These are phyloP conservation scores for Spergularia bocconei DNA, from an alignment of 148 eudicot genomes.

Conservation along the genomic window DNA sequence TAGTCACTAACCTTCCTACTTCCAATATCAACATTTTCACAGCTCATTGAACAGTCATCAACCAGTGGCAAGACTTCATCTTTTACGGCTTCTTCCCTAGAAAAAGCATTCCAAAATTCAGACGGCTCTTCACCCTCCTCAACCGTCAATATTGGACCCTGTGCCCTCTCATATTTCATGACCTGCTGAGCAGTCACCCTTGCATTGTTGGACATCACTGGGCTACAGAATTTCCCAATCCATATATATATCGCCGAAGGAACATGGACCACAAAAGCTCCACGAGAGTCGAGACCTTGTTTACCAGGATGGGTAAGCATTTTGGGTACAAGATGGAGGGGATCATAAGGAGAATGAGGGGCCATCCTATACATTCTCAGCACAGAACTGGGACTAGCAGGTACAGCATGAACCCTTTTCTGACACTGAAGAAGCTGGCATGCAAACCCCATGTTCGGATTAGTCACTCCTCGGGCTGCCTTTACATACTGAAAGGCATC, in stretches of 20 bases:
- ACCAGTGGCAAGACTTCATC: slow-evolving; percentile 19
- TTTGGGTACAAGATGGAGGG: slow-evolving; percentile 96
- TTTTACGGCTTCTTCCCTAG: slow-evolving; percentile 24
- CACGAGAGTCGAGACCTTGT: slow-evolving; percentile 78
- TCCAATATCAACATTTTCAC: slow-evolving; percentile 22
- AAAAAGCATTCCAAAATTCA: slow-evolving; percentile 68
- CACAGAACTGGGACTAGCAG: slow-evolving; percentile 77
- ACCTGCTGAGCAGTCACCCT: slow-evolving; percentile 71
- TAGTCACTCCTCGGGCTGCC: slow-evolving; percentile 80
- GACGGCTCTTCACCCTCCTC: slow-evolving; percentile 76
- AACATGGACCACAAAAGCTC: slow-evolving; percentile 79
- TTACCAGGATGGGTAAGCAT: slow-evolving; percentile 52
- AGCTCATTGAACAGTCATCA: slow-evolving; percentile 20
- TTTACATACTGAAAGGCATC: slow-evolving; percentile 87
- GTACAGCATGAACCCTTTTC: slow-evolving; percentile 73
- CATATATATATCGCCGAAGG: slow-evolving; percentile 83
- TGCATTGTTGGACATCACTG: slow-evolving; percentile 65
- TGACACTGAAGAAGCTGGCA: slow-evolving; percentile 90
- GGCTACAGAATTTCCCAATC: slow-evolving; percentile 67
- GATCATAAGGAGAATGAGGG: slow-evolving; percentile 93
- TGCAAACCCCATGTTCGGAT: slow-evolving; percentile 98
- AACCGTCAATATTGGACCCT: slow-evolving; percentile 52
- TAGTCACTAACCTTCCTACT: slow-evolving; percentile 56
- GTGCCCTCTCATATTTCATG: slow-evolving; percentile 64
- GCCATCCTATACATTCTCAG: slow-evolving; percentile 90